These are phyloP conservation scores for Penicillium sp. DNA, from an alignment of 2,329 filamentous ascomycete species.

Conservation along the genomic window DNA sequence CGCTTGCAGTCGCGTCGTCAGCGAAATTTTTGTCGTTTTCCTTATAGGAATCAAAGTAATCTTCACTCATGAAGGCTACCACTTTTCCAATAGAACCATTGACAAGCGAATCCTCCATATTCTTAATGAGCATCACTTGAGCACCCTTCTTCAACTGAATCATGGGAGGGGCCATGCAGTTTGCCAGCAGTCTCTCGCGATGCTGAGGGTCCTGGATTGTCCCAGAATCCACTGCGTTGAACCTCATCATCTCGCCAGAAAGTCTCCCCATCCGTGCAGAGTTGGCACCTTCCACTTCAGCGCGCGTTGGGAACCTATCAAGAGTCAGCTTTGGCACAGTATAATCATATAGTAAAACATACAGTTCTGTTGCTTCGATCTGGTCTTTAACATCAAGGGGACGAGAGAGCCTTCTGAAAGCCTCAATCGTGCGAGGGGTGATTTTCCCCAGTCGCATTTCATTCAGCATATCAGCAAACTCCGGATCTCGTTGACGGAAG, in stretches of 20 bases:
- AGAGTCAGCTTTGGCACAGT: conserved; percentile 22
- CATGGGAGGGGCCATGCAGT: conserved; percentile 86
- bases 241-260: conserved; percentile 66
- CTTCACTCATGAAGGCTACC: conserved; percentile 72
- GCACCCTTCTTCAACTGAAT: conserved; percentile 86
- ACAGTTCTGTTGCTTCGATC: conserved; percentile 81
- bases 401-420: conserved; percentile 72
- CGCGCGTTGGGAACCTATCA: conserved; percentile 75
- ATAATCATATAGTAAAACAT: conserved; percentile 26
- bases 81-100: conserved; percentile 93
- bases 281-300: conserved; percentile 88
- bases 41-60: conserved; percentile 59
- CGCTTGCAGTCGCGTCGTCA: conserved; percentile 48
- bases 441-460: conserved; percentile 92
- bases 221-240: conserved; percentile 73
- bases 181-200: conserved; percentile 75
- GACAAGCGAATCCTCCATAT: conserved; percentile 88
- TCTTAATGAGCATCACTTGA: conserved; percentile 99
- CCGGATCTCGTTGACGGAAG: conserved; percentile 88
- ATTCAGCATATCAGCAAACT: conserved; percentile 93
- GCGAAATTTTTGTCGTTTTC: conserved; percentile 59
- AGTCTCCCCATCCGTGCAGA: conserved; percentile 69
- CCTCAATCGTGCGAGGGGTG: conserved; percentile 69
- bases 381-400: conserved; percentile 71
- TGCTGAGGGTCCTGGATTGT: conserved; percentile 62